These are phyloP conservation scores for Dendrothele bispora DNA, from an alignment of 768 basidiomycete species.

Conservation along the genomic window DNA sequence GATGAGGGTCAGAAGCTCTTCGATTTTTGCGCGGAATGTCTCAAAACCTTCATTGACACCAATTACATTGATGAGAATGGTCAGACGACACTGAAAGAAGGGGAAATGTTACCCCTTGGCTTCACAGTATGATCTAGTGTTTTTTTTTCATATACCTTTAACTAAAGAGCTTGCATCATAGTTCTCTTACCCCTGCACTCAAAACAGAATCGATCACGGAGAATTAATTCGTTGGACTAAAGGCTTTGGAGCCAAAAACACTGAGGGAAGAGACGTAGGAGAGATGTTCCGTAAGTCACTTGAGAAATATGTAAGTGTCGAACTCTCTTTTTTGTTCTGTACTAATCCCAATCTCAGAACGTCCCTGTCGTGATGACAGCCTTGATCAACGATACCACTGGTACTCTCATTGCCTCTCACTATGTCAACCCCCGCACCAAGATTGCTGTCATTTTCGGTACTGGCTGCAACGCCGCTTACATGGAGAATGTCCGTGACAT, in stretches of 20 bases:
- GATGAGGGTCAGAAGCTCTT: slow-evolving; percentile 95
- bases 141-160: slow-evolving; percentile 9
- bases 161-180: slow-evolving; percentile 18
- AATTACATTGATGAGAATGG: slow-evolving; percentile 57
- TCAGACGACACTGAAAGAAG: slow-evolving; percentile 46
- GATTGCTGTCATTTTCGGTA: slow-evolving; percentile 96
- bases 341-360: slow-evolving; percentile 45
- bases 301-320: slow-evolving; percentile 61
- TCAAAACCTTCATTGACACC: slow-evolving; percentile 84
- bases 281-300: slow-evolving; percentile 89
- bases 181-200: slow-evolving; percentile 99
- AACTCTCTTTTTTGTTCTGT: background rate
- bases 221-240: slow-evolving; percentile 99
- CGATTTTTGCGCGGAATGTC: slow-evolving; percentile 95
- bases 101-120: slow-evolving; percentile 74
- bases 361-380: slow-evolving; percentile 85
- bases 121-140: slow-evolving; percentile 90
- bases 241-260: slow-evolving; percentile 90
- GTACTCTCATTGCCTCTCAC: slow-evolving; percentile 94
- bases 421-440: slow-evolving; percentile 91
- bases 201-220: slow-evolving; percentile 91
- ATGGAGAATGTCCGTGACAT: slow-evolving; percentile 90
- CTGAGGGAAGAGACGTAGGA: slow-evolving; percentile 91
- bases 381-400: slow-evolving; percentile 97
- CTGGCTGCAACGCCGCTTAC: slow-evolving; percentile 97